phyloP scores from a whole-genome alignment of 148 eudicot genomes.

The Fagopyrum tataricum region DNA sequence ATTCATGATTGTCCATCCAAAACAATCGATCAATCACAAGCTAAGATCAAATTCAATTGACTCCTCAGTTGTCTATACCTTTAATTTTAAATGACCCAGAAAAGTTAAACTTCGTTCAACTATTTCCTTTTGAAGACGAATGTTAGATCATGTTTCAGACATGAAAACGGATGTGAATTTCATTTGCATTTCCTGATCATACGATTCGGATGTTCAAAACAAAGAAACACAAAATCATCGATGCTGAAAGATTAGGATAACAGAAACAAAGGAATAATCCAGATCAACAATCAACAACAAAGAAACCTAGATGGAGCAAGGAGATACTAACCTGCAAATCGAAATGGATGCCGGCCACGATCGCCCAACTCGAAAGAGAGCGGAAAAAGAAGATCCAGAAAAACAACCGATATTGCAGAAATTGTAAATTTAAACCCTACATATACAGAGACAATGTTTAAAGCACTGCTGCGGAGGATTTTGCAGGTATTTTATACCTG shows the following conservation, averaged over 20 bases:
- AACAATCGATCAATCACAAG: neutral
- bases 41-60: neutral
- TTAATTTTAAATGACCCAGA: neutral
- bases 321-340: conserved; percentile 1
- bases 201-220: neutral
- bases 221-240: neutral
- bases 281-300: neutral
- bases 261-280: neutral
- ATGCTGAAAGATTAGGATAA: neutral
- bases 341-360: neutral
- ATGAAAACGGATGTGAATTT: neutral
- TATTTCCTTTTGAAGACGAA: neutral
- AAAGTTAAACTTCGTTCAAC: neutral
- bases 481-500: neutral
- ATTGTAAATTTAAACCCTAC: too few species aligned
- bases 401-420: neutral
- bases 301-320: conserved; percentile 1
- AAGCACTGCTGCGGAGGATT: neutral
- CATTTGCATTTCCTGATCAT: neutral
- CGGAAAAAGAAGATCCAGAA: neutral
- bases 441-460: too few species aligned
- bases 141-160: neutral
- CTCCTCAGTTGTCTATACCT: neutral
- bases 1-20: neutral
- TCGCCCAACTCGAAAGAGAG: neutral